Base-by-base conservation (phyloP, 2,329 filamentous ascomycete species). In the Magnaporthiopsis poae region DNA sequence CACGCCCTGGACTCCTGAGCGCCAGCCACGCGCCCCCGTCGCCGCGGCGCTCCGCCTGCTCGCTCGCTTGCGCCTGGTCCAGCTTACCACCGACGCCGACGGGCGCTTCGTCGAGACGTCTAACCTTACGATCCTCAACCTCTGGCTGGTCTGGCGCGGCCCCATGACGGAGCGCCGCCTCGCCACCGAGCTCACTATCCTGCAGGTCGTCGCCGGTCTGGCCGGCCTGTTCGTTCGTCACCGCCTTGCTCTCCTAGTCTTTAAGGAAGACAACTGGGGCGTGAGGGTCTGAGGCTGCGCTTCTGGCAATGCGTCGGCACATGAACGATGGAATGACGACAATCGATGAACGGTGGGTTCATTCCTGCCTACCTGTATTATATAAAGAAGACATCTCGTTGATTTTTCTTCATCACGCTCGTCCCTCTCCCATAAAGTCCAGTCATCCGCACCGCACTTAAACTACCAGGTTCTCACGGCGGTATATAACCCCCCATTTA, bases 131-230 rank as follows among this genome's bases (percentile, higher is more conserved):
- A 85, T 99, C 63, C 82, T 99, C 71, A 99, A 99, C 75, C 83
- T 99, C 66, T 99, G 94, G 94, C 81, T 99, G 69, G 91, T 98
- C 65, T 96, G 92, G 91, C 89, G 93, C 75, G 95, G 95, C 0
- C 93, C 95, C 2, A 85, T 96, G 82, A 86, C 90, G 69, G 95
- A 99, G 76, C 90, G 96, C 77, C 84, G 86, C 62, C 82, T 99
- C 66, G 91, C 92, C 33, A 80, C 87, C 74, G 91, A 95, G 75
- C 83, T 99, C 68, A 84, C 95, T 62, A 79, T 79, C n/a, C 84
- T 97, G 77, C 95, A 99, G 81, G 80, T 86, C 21, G 77, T 83
- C 5, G 85, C 90, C 69, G 95, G 95, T 9, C 76, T 96, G n/a
- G 79, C 91, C 60, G 95, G 93, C 27, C 79, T 99, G 68, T 91